A percentile compares a stretch with the other conserved stretches of the same genome.
Evolutionary conservation across 2,329 filamentous ascomycete species (phyloP).

Genomic region (Trichoderma arundinaceum): DNA sequence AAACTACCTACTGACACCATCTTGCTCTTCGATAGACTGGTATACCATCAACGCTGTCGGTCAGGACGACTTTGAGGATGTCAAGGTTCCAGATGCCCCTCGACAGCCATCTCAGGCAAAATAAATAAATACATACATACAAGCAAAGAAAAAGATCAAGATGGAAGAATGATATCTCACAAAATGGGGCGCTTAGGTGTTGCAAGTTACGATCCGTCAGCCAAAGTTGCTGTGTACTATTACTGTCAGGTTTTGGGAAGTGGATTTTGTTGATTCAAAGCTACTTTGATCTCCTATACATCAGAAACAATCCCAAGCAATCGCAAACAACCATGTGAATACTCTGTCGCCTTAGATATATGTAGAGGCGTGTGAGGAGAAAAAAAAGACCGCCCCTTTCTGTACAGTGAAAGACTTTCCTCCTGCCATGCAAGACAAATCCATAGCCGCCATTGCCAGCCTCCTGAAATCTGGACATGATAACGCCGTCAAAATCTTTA

Average conservation of each 20-base stretch:
- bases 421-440: constrained; percentile 27
- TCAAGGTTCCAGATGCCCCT: constrained; percentile 82
- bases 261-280: constrained; percentile 12
- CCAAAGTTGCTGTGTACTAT: constrained; percentile 25
- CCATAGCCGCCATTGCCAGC: constrained; percentile 24
- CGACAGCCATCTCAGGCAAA: constrained; percentile 51
- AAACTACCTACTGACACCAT: neutral
- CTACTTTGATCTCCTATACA: constrained; percentile 3
- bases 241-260: neutral
- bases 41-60: constrained; percentile 82
- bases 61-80: constrained; percentile 96
- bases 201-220: constrained; percentile 17
- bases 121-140: constrained; percentile 31
- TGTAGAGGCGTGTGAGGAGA: neutral
- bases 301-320: constrained; percentile 14
- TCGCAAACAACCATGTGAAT: constrained; percentile 13
- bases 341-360: constrained; percentile 3
- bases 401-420: constrained; percentile 21
- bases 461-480: constrained; percentile 21
- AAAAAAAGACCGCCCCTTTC: constrained; percentile 14
- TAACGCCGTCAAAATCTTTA: constrained; percentile 29
- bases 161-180: neutral
- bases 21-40: constrained; percentile 49
- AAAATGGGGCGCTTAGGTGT: constrained; percentile 19
- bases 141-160: neutral